These are phyloP conservation scores for Mallotus japonicus DNA, from an alignment of 441 rosid species.

Conservation along the genomic window DNA sequence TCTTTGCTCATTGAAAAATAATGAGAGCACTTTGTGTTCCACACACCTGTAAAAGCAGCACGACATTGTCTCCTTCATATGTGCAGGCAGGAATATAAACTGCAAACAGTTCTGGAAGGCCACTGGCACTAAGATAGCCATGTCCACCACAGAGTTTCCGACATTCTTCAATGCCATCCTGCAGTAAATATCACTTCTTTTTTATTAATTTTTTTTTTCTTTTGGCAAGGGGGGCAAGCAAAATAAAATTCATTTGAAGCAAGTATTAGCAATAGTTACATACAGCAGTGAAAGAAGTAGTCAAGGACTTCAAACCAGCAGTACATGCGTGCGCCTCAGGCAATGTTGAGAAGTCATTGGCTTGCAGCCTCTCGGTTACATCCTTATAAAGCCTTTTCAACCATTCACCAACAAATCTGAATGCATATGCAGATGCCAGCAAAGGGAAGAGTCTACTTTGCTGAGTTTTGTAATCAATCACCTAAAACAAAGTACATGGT, in stretches of 20 bases:
- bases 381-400: slow-evolving; percentile 87
- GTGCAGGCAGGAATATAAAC: slow-evolving; percentile 93
- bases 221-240: not conserved
- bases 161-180: slow-evolving; percentile 98
- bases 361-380: slow-evolving; percentile 79
- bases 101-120: slow-evolving; percentile 94
- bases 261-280: slow-evolving; percentile 29
- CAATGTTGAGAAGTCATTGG: slow-evolving; percentile 84
- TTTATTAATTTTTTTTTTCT: not conserved
- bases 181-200: slow-evolving; percentile 29
- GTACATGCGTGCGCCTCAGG: slow-evolving; percentile 99
- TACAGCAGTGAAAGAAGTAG: slow-evolving; percentile 91
- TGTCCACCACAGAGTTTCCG: slow-evolving; percentile 98
- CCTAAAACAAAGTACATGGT: slow-evolving; percentile 43
- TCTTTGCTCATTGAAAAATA: not conserved
- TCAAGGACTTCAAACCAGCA: slow-evolving; percentile 94
- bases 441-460: slow-evolving; percentile 93
- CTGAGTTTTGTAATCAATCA: slow-evolving; percentile 95
- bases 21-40: slow-evolving; percentile 6
- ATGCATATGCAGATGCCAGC: slow-evolving; percentile 98
- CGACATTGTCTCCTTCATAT: slow-evolving; percentile 94
- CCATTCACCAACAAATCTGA: slow-evolving; percentile 96
- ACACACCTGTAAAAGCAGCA: slow-evolving; percentile 78
- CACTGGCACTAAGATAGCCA: slow-evolving; percentile 89
- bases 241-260: not conserved